Base-by-base conservation (phyloP, 2,329 filamentous ascomycete genomes). In the Beauveria caledonica region DNA sequence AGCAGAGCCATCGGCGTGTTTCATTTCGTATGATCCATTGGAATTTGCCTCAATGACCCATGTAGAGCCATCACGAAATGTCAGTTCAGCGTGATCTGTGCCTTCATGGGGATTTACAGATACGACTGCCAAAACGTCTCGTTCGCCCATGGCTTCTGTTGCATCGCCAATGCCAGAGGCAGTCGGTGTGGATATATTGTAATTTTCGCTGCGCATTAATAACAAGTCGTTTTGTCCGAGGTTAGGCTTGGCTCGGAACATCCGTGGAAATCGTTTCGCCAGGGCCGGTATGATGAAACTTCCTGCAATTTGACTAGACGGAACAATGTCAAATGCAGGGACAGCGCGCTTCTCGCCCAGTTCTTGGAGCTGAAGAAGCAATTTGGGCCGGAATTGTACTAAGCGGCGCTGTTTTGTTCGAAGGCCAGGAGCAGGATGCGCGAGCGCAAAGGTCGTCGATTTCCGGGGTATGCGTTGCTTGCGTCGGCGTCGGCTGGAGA, bases 281-380 rank as follows among this genome's bases (percentile, higher is more conserved):
- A 89, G 73, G 19, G 80, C 78, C 6, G 85, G 81, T 23, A 85
- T 79, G 61, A 84, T 84, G 64, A 79, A 77, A 57, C 80, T 74
- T 62, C 81, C 73, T 50, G 80, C 74, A 45, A 87, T 76, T 15
- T 82, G 76, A n/a, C 82, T 83, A 2, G 86, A 84, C 0, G 88
- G 87, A 46, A 91, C 80, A n/a, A 90, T 83, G 66, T 93, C 89
- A 64, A 90, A 85, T 4, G 84, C 81, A 1, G 89, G 89, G 56
- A 79, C 79, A 0, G 87, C 86, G 25, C 88, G 82, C 17, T 77
- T 77, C 63, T 84, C 80, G 45, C 78, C 73, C n/a, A 90, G 71
- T 61, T 83, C 80, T 68, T 92, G 89, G 17, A 92, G 75, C 70
- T 93, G 89, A 6, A 92, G 78, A 6, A 91, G 74, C 19, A 91